A percentile compares a stretch with the other conserved stretches of the same genome.
These are phyloP conservation scores for Phytophthora pseudosyringae DNA, from an alignment of 352 stramenopile species.

Conservation along the genomic window DNA sequence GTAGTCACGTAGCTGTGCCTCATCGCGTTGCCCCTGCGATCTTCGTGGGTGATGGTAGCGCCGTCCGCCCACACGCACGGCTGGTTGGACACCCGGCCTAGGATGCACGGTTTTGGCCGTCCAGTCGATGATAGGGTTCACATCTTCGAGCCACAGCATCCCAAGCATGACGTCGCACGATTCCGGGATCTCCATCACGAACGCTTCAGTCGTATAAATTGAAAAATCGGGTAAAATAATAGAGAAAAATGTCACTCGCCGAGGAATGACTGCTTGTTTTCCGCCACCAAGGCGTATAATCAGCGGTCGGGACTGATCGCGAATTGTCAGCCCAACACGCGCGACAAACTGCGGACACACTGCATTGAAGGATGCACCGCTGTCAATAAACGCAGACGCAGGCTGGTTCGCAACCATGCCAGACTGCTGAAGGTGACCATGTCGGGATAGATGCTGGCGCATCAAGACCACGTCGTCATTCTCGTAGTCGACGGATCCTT, in stretches of 20 bases:
- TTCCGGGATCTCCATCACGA: constrained; percentile 22
- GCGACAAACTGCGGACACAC: not conserved
- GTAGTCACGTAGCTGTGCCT: constrained; percentile 4
- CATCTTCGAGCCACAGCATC: constrained; percentile 17
- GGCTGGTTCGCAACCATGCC: not conserved
- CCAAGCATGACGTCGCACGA: constrained; percentile 12
- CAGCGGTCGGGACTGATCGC: not conserved
- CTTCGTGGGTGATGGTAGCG: not conserved
- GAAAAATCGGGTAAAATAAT: constrained; percentile 9
- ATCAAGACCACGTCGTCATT: not conserved
- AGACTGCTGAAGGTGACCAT: not conserved
- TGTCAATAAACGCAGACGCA: not conserved
- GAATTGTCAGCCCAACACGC: not conserved
- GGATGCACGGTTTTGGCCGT: not conserved
- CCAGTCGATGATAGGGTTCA: constrained; percentile 16
- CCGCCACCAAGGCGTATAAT: constrained; percentile 1
- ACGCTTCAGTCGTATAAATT: constrained; percentile 6
- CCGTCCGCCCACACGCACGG: not conserved
- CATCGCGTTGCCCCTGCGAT: not conserved
- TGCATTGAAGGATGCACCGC: not conserved
- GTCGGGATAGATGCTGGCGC: not conserved
- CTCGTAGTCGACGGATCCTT: not conserved
- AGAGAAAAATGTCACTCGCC: not conserved
- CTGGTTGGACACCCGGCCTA: not conserved
- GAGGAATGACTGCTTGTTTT: constrained; percentile 5